Evolutionary conservation across 345 rosid species (phyloP), one percentile per base, ranked within the genome.

Genomic region (Ailanthus altissimus): DNA sequence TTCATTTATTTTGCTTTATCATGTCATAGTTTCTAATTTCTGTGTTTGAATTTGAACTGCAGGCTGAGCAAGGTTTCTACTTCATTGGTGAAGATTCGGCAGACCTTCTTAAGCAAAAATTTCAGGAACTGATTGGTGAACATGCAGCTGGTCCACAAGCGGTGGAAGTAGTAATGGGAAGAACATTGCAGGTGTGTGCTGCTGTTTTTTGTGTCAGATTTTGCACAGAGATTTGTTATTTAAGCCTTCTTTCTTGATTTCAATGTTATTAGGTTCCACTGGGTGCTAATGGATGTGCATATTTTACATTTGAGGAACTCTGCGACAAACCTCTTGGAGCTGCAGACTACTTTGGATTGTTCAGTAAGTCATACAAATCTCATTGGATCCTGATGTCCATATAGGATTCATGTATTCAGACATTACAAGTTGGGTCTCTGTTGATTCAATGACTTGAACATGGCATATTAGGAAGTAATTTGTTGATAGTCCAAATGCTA

Each of bases 311-410:
- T 60, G 93, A 93, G 80, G 99, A 92, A 38, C 87, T 93, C 72
- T 96, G 99, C 46, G 97, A 96, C 76, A 88, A 73, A 67, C 99
- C 99, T 75, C 97, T 96, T 50, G 98, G 99, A 79, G 95, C 99
- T 81, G 98, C 99, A 2, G 99, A 96, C 80, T 96, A 96, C 83
- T 90, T 96, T 64, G 99, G 99, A 77, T 84, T 96, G 75, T 96
- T 82, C 86, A 96, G 99, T 96, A 86, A 89, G 99, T 86, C 65
- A 77, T 82, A 7, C 70, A 12, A 54, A 67, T 58, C 73, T 28
- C 40, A 16, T 54, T 60, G 8, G 51, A 77, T 38, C 67, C 66
- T 76, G 54, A 28, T 32, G 15, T 69, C 18, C 36, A 38, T 53
- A 56, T 66, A 51, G 23, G 58, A 13, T 68, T 16, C 25, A 6